phyloP scores from a whole-genome alignment of 805 yeast genomes.

The Millerozyma miso region DNA sequence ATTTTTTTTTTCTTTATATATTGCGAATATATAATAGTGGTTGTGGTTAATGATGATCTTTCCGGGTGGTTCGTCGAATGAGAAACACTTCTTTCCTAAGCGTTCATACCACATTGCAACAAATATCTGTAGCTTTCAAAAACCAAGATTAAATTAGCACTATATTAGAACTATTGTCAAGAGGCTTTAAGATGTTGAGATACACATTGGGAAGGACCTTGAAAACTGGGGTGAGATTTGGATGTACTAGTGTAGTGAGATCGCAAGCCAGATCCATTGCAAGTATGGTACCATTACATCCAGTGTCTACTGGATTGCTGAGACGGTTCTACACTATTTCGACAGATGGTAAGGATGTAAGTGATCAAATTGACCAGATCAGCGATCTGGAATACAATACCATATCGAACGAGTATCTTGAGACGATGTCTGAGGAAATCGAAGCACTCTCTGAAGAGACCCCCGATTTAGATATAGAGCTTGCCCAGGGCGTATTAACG shows the following conservation, averaged over 20 bases:
- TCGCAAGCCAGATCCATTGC: background rate
- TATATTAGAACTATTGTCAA: background rate
- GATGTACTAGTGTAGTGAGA: background rate
- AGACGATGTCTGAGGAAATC: constrained; percentile 58
- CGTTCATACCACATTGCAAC: too few species aligned
- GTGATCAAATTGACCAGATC: constrained; percentile 47
- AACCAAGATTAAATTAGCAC: too few species aligned
- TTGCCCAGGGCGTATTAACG: constrained; percentile 83
- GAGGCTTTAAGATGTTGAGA: background rate
- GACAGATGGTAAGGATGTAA: constrained; percentile 55
- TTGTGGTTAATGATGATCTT: background rate
- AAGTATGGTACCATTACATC: too few species aligned
- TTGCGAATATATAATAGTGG: background rate
- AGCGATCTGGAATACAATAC: constrained; percentile 55
- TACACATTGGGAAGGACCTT: background rate
- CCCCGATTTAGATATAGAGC: constrained; percentile 71
- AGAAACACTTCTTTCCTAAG: background rate
- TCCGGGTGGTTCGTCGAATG: background rate
- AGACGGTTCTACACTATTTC: constrained; percentile 1
- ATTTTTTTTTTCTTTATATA: too few species aligned
- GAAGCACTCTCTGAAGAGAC: constrained; percentile 61
- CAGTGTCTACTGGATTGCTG: too few species aligned
- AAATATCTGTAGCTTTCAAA: too few species aligned
- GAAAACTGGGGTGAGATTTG: background rate
- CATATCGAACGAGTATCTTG: constrained; percentile 65